Conservation (phyloP, 768 basidiomycete species). For the Leccinum obscurum region DNA sequence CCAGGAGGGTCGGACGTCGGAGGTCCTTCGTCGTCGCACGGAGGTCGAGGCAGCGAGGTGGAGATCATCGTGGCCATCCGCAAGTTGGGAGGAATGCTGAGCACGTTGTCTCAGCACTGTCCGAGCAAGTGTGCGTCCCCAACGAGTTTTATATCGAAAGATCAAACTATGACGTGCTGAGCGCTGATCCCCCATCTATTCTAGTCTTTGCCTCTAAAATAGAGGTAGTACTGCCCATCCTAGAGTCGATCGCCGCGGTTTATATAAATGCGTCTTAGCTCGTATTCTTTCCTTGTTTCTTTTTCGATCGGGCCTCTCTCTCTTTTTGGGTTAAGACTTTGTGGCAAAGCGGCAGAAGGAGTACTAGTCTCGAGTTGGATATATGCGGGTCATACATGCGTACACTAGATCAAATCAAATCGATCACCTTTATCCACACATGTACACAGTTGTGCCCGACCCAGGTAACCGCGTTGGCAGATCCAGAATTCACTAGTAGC, state of each 20-base stretch:
- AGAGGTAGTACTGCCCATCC: constrained; percentile 26
- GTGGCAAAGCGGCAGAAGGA: neutral
- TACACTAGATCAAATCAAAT: neutral
- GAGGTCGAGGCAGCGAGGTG: constrained; percentile 8
- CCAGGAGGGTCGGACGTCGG: neutral
- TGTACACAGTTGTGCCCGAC: neutral
- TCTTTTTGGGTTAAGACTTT: neutral
- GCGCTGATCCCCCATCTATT: neutral
- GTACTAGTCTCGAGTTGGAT: constrained; percentile 1
- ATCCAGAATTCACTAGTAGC: neutral
- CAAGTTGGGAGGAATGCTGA: constrained; percentile 17
- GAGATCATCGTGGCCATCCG: constrained; percentile 18
- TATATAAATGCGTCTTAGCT: neutral
- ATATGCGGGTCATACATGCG: neutral
- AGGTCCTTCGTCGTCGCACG: too few relatives aligned
- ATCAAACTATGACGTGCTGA: neutral
- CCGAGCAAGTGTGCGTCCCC: constrained; percentile 22
- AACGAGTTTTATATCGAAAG: neutral
- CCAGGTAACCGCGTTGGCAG: neutral
- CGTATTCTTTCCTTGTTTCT: neutral
- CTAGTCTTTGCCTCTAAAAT: constrained; percentile 25
- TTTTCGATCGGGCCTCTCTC: neutral
- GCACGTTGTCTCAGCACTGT: constrained; percentile 7
- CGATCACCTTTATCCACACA: neutral
- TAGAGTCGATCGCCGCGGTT: constrained; percentile 18